Conservation (phyloP, 768 basidiomycete genomes). For the Amanita pallidorosea region DNA sequence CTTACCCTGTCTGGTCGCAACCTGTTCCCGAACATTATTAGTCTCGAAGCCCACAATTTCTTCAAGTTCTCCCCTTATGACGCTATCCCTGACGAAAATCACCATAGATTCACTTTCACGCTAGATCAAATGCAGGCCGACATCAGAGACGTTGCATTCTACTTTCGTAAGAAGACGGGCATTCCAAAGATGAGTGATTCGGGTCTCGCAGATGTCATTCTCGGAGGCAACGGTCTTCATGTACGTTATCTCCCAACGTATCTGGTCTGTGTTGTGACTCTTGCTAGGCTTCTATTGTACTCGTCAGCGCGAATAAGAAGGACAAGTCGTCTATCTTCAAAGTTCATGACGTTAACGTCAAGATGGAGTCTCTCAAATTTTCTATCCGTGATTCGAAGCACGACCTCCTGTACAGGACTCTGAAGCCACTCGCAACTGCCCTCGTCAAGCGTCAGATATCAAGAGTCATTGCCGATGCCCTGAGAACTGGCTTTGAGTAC, state of each 20-base stretch:
- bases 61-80: constrained; percentile 79
- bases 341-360: constrained; percentile 62
- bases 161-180: constrained; percentile 78
- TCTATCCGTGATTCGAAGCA: constrained; percentile 88
- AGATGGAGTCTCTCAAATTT: constrained; percentile 83
- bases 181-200: constrained; percentile 73
- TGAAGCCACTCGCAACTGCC: constrained; percentile 69
- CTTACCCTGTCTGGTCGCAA: constrained; percentile 81
- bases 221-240: constrained; percentile 76
- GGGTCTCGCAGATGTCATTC: constrained; percentile 75
- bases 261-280: neutral
- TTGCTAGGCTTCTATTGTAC: constrained; percentile 43
- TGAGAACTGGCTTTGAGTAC: constrained; percentile 76
- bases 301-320: constrained; percentile 42
- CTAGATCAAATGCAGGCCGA: constrained; percentile 87
- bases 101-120: constrained; percentile 66
- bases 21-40: constrained; percentile 74
- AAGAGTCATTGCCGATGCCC: constrained; percentile 47
- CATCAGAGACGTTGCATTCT: constrained; percentile 89
- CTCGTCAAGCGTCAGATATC: constrained; percentile 70
- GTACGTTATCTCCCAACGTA: constrained; percentile 25
- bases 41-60: constrained; percentile 69
- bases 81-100: constrained; percentile 40
- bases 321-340: constrained; percentile 65
- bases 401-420: constrained; percentile 77